Conservation (phyloP, 2,329 filamentous ascomycete genomes). For the Drechslera avenae region DNA sequence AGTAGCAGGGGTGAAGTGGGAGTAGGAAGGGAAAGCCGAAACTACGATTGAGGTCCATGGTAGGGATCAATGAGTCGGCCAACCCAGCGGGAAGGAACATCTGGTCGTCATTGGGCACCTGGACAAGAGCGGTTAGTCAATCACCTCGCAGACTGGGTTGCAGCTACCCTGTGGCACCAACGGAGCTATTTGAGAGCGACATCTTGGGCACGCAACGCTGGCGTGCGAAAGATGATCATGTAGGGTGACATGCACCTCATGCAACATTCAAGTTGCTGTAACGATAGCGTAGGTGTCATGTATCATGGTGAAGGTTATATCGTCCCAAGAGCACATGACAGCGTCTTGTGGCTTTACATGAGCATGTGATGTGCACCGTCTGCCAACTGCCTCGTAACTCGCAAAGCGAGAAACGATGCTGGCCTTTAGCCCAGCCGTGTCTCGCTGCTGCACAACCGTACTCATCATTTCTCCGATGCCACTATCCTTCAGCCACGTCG, state of each 20-base stretch:
- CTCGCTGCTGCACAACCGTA: slow-evolving; percentile 1
- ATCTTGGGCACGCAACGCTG: neutral
- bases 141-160: neutral
- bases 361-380: neutral
- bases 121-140: slow-evolving; percentile 2
- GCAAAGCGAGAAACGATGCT: neutral
- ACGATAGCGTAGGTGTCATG: neutral
- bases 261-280: neutral
- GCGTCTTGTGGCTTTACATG: neutral
- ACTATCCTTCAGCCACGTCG: slow-evolving; percentile 9
- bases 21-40: neutral
- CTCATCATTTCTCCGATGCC: slow-evolving; percentile 3
- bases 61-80: slow-evolving; percentile 1
- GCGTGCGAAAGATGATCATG: too few relatives aligned
- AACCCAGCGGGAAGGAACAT: slow-evolving; percentile 2
- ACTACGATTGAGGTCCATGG: neutral
- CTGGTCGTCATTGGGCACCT: slow-evolving; percentile 1
- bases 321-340: neutral
- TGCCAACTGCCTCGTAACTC: neutral
- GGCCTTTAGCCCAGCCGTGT: neutral
- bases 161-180: neutral
- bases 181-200: neutral
- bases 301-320: too few relatives aligned
- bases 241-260: neutral
- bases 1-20: neutral